Base-by-base conservation (phyloP, 495 filamentous ascomycete species). In the Cercophora sp. region DNA sequence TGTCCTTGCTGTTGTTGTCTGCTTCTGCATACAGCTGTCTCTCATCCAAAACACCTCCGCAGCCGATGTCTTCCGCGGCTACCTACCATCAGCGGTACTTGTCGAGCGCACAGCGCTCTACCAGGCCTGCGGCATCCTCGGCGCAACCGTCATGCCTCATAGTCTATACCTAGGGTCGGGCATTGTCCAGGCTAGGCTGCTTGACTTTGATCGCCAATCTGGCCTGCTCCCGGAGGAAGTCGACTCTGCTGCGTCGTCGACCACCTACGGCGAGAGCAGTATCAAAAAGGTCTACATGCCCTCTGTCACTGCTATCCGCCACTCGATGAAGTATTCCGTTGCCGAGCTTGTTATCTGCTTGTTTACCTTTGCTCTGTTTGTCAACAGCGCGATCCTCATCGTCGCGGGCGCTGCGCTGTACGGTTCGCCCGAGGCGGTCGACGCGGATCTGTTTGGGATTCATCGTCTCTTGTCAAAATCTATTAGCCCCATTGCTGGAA, bases 111-210 rank as follows among this genome's bases (percentile, higher is more conserved):
- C 48, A 54, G 88, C 87, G 39, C 67, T 95, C 10, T 95, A 92
- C 69, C 87, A 93, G 66, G 86, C 88, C 48, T 95, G 91, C 61
- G 90, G 90, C 52, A 96, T 96, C 56, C 78, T 96, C 8, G 91
- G 91, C 22, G 91, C 91, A n/a, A 96, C 91, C 2, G 88, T 96
- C 16, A 95, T 96, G 91, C 91, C 91, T 5, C 91, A 96, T 66
- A 88, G 85, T 35, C 78, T 96, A 20, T 95, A 90, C 59, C 79
- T 96, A 5, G 91, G 91, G 13, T 88, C 85, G 32, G 91, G 89
- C 13, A 85, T 95, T 39, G 88, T 94, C 0, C 88, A 95, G 66
- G 72, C 86, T 10, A 84, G 91, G 5, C 82, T 96, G 3, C 78
- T 78, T 46, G 85, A 91, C 40, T 95, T 85, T 59, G 91, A 96